phyloP scores from a whole-genome alignment of 345 rosid genomes.

The Eucalyptus viminalis region DNA sequence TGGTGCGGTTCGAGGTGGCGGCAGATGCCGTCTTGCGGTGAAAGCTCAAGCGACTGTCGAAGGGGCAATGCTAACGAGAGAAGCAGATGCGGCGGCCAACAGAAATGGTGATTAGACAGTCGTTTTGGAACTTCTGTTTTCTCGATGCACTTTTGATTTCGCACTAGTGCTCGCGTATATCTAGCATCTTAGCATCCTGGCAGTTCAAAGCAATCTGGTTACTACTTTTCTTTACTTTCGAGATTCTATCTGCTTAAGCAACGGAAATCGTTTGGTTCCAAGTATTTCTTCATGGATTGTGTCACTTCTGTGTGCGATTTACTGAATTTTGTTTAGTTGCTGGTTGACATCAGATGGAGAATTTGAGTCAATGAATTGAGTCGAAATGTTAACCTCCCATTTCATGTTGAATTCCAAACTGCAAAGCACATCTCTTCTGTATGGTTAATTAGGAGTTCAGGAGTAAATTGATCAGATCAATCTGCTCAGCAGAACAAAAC shows the following conservation, averaged over 20 bases:
- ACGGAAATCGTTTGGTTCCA: not conserved
- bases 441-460: not conserved
- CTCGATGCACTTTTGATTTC: not conserved
- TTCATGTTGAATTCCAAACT: not conserved
- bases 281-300: not conserved
- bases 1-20: not conserved
- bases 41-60: conserved; percentile 38
- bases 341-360: not conserved
- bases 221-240: not conserved
- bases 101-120: conserved; percentile 28
- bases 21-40: conserved; percentile 11
- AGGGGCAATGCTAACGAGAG: conserved; percentile 40
- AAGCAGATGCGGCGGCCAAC: conserved; percentile 11
- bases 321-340: not conserved
- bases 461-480: not conserved
- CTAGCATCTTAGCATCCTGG: not conserved
- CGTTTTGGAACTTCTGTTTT: not conserved
- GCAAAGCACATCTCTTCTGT: not conserved
- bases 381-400: not conserved
- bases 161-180: not conserved
- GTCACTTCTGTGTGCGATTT: not conserved
- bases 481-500: not conserved
- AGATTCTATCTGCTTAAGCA: not conserved
- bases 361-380: not conserved
- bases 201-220: not conserved